These are phyloP conservation scores for Aspergillus versicolor DNA, from an alignment of 2,329 filamentous ascomycete species.

Conservation along the genomic window DNA sequence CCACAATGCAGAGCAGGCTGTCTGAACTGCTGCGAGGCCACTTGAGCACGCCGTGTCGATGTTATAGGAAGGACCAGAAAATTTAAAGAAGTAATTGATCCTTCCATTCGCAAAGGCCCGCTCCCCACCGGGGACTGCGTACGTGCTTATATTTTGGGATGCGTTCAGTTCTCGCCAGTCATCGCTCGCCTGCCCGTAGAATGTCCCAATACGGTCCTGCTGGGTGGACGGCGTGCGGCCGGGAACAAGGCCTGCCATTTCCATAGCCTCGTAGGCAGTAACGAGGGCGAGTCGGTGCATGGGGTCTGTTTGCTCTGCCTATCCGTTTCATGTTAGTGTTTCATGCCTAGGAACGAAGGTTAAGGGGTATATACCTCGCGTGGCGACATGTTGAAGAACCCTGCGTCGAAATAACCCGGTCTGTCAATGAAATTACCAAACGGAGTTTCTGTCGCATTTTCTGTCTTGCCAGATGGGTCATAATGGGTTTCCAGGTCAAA, in stretches of 20 bases:
- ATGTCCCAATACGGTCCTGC: slow-evolving; percentile 63
- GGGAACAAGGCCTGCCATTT: slow-evolving; percentile 73
- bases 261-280: slow-evolving; percentile 76
- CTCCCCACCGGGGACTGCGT: slow-evolving; percentile 63
- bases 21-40: slow-evolving; percentile 63
- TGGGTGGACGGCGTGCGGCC: slow-evolving; percentile 66
- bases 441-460: slow-evolving; percentile 30
- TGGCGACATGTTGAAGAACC: slow-evolving; percentile 57
- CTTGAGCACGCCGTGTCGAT: slow-evolving; percentile 72
- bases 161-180: slow-evolving; percentile 66
- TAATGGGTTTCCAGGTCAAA: slow-evolving; percentile 36
- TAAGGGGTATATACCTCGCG: slow-evolving; percentile 44
- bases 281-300: slow-evolving; percentile 75
- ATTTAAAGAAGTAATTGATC: slow-evolving; percentile 75
- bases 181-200: slow-evolving; percentile 70
- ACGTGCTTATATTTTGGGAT: slow-evolving; percentile 66
- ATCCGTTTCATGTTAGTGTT: not conserved
- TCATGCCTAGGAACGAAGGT: not conserved
- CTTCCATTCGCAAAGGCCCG: slow-evolving; percentile 61
- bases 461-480: slow-evolving; percentile 32
- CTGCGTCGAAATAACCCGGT: slow-evolving; percentile 39
- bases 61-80: slow-evolving; percentile 67
- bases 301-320: slow-evolving; percentile 75
- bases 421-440: slow-evolving; percentile 40
- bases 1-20: slow-evolving; percentile 70